A percentile compares a stretch with the other conserved stretches of the same genome.
Conservation (phyloP, 768 basidiomycete species). For the Russula sp. region DNA sequence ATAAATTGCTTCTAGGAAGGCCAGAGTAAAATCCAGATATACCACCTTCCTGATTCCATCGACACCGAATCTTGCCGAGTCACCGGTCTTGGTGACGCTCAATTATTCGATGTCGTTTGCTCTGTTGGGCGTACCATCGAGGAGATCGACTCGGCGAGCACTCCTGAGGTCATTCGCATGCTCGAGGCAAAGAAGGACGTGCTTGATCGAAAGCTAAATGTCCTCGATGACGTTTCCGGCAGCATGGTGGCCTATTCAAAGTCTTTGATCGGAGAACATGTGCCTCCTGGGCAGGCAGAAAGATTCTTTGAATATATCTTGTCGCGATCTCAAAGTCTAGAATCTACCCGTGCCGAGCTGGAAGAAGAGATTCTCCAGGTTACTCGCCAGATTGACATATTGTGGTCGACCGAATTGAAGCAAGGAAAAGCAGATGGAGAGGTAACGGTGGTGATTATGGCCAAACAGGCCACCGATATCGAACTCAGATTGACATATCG, state of each 20-base stretch:
- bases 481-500: conserved; percentile 51
- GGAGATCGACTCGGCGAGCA: conserved; percentile 24
- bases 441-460: conserved; percentile 40
- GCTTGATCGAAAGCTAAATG: conserved; percentile 35
- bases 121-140: conserved; percentile 29
- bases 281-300: conserved; percentile 35
- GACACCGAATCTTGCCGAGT: conserved; percentile 50
- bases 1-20: conserved; percentile 37
- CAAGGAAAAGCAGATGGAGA: conserved; percentile 29
- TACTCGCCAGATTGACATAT: conserved; percentile 36
- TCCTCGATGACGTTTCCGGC: conserved; percentile 38
- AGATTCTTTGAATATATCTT: conserved; percentile 40
- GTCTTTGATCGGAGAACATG: conserved; percentile 39
- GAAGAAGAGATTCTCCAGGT: conserved; percentile 34
- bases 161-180: conserved; percentile 24
- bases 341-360: conserved; percentile 32
- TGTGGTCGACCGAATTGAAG: conserved; percentile 30
- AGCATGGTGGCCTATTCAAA: conserved; percentile 42
- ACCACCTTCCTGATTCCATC: conserved; percentile 42
- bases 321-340: conserved; percentile 33
- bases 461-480: conserved; percentile 34
- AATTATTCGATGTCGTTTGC: conserved; percentile 53
- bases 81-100: conserved; percentile 42
- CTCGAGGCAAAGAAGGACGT: conserved; percentile 34
- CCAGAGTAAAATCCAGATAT: conserved; percentile 46